Evolutionary conservation across 768 basidiomycete genomes (phyloP).

Genomic region (Russula vinacea): DNA sequence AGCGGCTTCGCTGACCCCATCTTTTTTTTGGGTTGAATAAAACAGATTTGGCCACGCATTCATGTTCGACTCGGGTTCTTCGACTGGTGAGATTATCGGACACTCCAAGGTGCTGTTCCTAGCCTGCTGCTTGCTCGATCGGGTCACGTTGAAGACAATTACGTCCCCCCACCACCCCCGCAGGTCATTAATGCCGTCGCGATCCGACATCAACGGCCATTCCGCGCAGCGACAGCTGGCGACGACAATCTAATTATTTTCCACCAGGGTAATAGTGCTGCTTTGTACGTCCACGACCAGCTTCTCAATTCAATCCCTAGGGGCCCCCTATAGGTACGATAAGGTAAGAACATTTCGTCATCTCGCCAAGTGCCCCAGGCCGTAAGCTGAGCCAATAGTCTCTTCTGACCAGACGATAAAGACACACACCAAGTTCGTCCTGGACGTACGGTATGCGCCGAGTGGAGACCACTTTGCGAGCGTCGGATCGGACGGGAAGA

Average conservation of each 20-base stretch:
- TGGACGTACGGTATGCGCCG: conserved; percentile 80
- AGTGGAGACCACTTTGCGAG: conserved; percentile 83
- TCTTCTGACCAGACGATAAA: conserved; percentile 58
- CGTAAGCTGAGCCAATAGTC: not conserved
- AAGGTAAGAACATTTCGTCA: conserved; percentile 46
- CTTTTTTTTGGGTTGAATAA: not conserved
- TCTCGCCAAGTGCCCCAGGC: not conserved
- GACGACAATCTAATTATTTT: conserved; percentile 83
- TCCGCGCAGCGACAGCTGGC: conserved; percentile 82
- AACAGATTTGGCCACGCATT: conserved; percentile 80
- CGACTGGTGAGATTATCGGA: conserved; percentile 83
- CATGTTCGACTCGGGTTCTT: conserved; percentile 78
- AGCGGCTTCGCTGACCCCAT: not conserved
- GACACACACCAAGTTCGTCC: conserved; percentile 88
- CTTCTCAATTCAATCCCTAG: conserved; percentile 37
- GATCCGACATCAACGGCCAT: conserved; percentile 85
- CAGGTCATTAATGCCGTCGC: conserved; percentile 85
- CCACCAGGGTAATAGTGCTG: conserved; percentile 57
- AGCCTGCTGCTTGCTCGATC: conserved; percentile 8
- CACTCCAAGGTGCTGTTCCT: conserved; percentile 71
- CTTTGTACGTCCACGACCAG: conserved; percentile 11
- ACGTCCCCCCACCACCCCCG: not conserved
- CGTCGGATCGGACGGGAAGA: conserved; percentile 83
- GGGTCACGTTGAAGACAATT: conserved; percentile 4
- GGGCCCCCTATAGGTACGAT: conserved; percentile 85